These are phyloP conservation scores for Sonneratia caseolaris DNA, from an alignment of 345 rosid species.

Conservation along the genomic window DNA sequence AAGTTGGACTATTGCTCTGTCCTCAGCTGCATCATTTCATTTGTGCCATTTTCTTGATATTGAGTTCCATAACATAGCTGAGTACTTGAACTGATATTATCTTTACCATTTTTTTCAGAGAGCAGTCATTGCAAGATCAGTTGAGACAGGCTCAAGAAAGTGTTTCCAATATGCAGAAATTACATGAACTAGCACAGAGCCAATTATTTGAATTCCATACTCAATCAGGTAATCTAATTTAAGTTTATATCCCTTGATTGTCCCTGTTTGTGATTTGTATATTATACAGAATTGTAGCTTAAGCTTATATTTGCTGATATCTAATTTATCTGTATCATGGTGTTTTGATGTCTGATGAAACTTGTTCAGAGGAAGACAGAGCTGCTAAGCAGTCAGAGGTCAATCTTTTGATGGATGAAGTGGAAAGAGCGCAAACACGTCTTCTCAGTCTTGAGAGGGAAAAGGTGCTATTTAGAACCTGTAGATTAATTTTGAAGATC, in stretches of 20 bases:
- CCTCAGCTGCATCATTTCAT: background rate
- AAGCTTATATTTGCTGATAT: background rate
- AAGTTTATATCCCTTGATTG: background rate
- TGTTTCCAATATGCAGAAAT: slow-evolving; percentile 81
- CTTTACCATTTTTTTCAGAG: slow-evolving; percentile 29
- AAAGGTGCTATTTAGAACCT: slow-evolving; percentile 40
- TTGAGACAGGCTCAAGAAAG: slow-evolving; percentile 93
- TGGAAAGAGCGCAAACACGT: slow-evolving; percentile 94
- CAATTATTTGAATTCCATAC: slow-evolving; percentile 91
- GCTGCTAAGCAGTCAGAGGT: slow-evolving; percentile 95
- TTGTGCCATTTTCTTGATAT: background rate
- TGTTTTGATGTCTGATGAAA: background rate
- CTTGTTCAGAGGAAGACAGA: slow-evolving; percentile 70
- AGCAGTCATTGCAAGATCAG: slow-evolving; percentile 94
- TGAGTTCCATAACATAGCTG: background rate
- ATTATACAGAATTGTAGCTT: background rate
- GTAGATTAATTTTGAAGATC: background rate
- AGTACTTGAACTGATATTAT: background rate
- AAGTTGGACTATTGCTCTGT: background rate
- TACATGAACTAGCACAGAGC: slow-evolving; percentile 98
- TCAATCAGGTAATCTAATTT: slow-evolving; percentile 69
- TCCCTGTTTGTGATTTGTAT: background rate
- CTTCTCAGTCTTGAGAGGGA: slow-evolving; percentile 94
- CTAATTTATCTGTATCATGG: background rate
- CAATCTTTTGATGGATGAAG: slow-evolving; percentile 95